phyloP scores from a whole-genome alignment of 805 yeast species.

The Kazachstania bromeliacearum region DNA sequence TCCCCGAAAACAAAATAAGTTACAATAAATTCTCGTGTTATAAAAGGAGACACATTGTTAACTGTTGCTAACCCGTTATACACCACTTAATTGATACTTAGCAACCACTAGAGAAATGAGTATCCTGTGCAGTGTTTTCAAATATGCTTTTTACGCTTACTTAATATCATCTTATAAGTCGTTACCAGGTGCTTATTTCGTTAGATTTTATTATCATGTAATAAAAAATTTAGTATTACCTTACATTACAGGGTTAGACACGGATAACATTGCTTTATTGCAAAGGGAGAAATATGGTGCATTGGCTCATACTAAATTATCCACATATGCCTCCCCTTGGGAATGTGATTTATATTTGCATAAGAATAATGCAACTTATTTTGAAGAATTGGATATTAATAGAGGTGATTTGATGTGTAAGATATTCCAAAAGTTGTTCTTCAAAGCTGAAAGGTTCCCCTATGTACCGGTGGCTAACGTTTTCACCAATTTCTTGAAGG shows the following conservation, averaged over 20 bases:
- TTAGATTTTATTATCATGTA: slow-evolving; percentile 49
- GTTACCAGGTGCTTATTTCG: slow-evolving; percentile 55
- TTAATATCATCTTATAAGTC: slow-evolving; percentile 40
- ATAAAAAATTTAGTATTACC: slow-evolving; percentile 35
- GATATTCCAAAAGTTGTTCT: slow-evolving; percentile 49
- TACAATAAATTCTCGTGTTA: no score
- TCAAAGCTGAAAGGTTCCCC: slow-evolving; percentile 36
- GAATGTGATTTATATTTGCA: slow-evolving; percentile 85
- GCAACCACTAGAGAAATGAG: no score
- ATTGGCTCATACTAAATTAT: slow-evolving; percentile 36
- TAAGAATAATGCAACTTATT: slow-evolving; percentile 81
- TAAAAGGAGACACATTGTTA: no score
- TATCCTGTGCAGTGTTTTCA: slow-evolving; percentile 5
- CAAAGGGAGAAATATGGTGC: slow-evolving; percentile 15
- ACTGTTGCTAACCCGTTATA: no score
- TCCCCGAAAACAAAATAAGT: no score
- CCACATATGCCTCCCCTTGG: slow-evolving; percentile 57
- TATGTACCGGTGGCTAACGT: slow-evolving; percentile 74
- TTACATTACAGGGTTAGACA: slow-evolving; percentile 18
- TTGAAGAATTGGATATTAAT: slow-evolving; percentile 69
- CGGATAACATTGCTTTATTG: slow-evolving; percentile 14
- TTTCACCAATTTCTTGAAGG: slow-evolving; percentile 56
- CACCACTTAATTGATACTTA: no score
- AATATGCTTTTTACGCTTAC: slow-evolving; percentile 11
- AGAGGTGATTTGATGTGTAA: slow-evolving; percentile 54